Percentiles rank a stretch among this genome's conserved stretches.
These are phyloP conservation scores for Nitzschia palea DNA, from an alignment of 108 stramenopile species.

Conservation along the genomic window DNA sequence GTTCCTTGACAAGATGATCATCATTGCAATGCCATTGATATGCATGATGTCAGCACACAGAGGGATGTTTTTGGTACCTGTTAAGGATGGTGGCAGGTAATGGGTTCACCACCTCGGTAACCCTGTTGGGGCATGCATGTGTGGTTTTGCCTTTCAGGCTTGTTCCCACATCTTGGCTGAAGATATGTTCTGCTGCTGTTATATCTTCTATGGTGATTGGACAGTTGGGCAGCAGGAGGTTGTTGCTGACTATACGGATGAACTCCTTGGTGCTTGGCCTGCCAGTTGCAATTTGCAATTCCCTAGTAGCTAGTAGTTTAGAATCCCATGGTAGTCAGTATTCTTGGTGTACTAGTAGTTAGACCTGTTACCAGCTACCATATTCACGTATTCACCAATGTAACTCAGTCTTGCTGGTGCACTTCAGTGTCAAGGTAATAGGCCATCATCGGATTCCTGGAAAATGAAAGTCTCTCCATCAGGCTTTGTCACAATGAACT, in stretches of 20 bases:
- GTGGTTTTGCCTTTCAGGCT: slow-evolving; percentile 9
- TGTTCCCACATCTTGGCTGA: slow-evolving; percentile 11
- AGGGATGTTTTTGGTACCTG: not conserved
- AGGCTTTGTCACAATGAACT: slow-evolving; percentile 9
- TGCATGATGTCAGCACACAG: slow-evolving; percentile 36
- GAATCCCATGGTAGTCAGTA: not conserved
- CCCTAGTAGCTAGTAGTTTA: not conserved
- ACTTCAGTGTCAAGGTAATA: not conserved
- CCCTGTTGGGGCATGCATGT: not conserved
- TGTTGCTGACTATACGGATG: not conserved
- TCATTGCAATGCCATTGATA: slow-evolving; percentile 40
- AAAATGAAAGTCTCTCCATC: slow-evolving; percentile 13
- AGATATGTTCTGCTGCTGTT: not conserved
- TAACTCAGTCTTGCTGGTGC: not conserved
- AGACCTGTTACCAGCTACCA: not conserved
- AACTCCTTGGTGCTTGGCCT: slow-evolving; percentile 12
- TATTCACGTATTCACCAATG: not conserved
- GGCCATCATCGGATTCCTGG: not conserved
- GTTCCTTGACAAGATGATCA: slow-evolving; percentile 30
- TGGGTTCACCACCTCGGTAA: not conserved
- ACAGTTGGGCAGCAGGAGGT: slow-evolving; percentile 1
- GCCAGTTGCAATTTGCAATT: not conserved
- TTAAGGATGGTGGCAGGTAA: not conserved
- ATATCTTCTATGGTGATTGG: slow-evolving; percentile 3
- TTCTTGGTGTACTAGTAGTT: not conserved